Conservation (phyloP, 139 green algal genomes). For the Volvox africanus region DNA sequence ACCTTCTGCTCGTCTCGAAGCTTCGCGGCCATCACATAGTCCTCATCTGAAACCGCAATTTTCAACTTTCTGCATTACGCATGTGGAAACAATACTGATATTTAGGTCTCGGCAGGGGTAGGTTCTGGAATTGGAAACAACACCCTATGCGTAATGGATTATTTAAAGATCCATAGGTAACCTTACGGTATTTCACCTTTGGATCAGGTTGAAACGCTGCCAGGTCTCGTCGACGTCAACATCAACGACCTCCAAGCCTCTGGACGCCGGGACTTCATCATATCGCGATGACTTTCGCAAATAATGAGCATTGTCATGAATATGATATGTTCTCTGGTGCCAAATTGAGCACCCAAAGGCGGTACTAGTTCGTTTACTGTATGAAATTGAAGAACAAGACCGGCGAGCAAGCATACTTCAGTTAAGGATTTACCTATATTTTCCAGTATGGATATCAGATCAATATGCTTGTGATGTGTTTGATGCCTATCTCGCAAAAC, state of each 20-base stretch:
- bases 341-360: not conserved
- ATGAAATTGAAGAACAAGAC: not conserved
- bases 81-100: not conserved
- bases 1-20: constrained; percentile 59
- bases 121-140: not conserved
- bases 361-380: not conserved
- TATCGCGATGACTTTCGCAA: not conserved
- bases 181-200: not conserved
- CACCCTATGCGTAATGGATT: not conserved
- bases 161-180: not conserved
- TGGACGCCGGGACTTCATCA: not conserved
- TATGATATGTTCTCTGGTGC: not conserved
- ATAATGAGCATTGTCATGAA: not conserved
- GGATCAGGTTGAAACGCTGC: constrained; percentile 10
- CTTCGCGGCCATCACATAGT: constrained; percentile 52
- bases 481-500: not conserved
- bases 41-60: constrained; percentile 51
- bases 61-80: constrained; percentile 40
- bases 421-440: too few relatives aligned
- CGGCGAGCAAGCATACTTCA: not conserved
- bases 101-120: not conserved
- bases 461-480: not conserved
- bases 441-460: too few relatives aligned
- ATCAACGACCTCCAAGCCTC: not conserved
- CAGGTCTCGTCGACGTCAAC: constrained; percentile 2